Conservation (phyloP, 1,139 yeast species). For the Starmera stellimalicola region DNA sequence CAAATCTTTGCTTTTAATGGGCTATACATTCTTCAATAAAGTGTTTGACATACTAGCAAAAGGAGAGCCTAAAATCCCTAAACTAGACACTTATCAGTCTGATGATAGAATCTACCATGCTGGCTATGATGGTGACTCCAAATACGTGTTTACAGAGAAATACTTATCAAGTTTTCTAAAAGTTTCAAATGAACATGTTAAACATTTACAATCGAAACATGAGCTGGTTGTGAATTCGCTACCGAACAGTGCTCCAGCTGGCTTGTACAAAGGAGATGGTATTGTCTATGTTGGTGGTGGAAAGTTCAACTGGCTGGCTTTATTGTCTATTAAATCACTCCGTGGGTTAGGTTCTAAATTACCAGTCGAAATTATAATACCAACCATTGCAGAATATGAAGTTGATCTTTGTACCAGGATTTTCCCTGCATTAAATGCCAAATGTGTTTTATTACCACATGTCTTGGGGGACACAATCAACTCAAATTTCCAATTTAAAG, state of each 20-base stretch:
- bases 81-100: conserved; percentile 28
- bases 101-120: conserved; percentile 39
- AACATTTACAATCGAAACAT: conserved; percentile 44
- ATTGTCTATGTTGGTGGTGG: conserved; percentile 83
- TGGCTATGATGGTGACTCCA: conserved; percentile 31
- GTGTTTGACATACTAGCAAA: conserved; percentile 30
- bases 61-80: conserved; percentile 30
- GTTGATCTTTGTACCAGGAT: conserved; percentile 52
- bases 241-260: conserved; percentile 37
- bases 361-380: conserved; percentile 75
- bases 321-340: conserved; percentile 55
- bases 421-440: conserved; percentile 60
- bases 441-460: conserved; percentile 54
- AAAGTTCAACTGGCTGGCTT: conserved; percentile 60
- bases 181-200: conserved; percentile 37
- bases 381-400: conserved; percentile 62
- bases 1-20: conserved; percentile 7
- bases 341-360: conserved; percentile 53
- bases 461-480: conserved; percentile 40
- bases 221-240: conserved; percentile 37
- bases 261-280: conserved; percentile 56
- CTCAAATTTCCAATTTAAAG: conserved; percentile 44
- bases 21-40: conserved; percentile 12
- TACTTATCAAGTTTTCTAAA: conserved; percentile 46
- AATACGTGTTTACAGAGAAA: conserved; percentile 29